phyloP scores from a whole-genome alignment of 2,329 filamentous ascomycete genomes.

The Tolypocladium amazonense region DNA sequence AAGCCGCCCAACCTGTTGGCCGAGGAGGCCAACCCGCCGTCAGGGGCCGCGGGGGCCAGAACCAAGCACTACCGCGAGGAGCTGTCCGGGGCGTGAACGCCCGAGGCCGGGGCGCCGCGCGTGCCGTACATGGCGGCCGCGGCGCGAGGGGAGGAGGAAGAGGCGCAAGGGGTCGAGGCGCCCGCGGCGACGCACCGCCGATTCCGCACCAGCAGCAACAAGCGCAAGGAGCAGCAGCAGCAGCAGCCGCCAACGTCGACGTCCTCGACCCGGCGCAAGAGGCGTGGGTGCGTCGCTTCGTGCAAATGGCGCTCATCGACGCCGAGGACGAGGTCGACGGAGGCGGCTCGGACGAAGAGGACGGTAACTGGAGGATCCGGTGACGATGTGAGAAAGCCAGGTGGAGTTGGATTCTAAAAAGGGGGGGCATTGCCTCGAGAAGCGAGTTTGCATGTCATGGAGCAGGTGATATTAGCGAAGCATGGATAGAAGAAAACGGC shows the following conservation, averaged over 20 bases:
- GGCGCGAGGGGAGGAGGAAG: not conserved
- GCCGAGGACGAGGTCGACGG: conserved; percentile 37
- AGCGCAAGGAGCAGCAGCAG: conserved; percentile 1
- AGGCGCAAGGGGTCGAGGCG: not conserved
- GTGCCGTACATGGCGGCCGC: not conserved
- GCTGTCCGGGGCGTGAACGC: not conserved
- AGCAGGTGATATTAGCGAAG: too few relatives aligned
- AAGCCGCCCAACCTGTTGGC: not conserved
- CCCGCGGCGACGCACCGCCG: not conserved
- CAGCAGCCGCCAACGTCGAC: conserved; percentile 4
- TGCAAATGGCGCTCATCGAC: conserved; percentile 42
- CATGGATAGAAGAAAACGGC: not conserved
- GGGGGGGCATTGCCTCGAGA: not conserved
- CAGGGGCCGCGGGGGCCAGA: conserved; percentile 1
- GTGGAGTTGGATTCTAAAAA: not conserved
- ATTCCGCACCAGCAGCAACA: not conserved
- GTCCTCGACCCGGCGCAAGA: conserved; percentile 34
- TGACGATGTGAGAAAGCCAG: not conserved
- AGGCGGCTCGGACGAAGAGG: conserved; percentile 27
- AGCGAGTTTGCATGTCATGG: not conserved
- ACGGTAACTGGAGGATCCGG: conserved; percentile 8
- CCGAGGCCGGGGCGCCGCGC: not conserved
- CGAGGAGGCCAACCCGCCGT: not conserved
- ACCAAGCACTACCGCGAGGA: not conserved
- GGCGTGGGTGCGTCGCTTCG: conserved; percentile 44